Percentiles rank a stretch among this genome's conserved stretches.
Evolutionary conservation across 768 basidiomycete species (phyloP).

Genomic region (Crucibulum laeve): DNA sequence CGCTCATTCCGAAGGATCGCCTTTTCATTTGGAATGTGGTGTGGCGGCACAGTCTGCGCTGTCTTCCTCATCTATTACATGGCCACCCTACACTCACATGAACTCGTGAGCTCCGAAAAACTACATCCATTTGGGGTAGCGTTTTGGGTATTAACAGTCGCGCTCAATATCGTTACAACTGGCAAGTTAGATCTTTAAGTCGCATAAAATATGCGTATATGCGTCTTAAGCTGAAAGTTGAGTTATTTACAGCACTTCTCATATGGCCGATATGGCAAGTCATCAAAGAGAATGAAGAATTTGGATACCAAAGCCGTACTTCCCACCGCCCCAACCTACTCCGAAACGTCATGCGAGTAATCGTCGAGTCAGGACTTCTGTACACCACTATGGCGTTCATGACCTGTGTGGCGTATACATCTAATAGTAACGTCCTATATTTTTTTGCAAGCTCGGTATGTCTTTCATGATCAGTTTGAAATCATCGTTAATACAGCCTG

Average conservation of each 20-base stretch:
- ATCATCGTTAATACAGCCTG: background rate
- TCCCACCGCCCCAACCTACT: background rate
- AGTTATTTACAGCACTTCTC: slow-evolving; percentile 5
- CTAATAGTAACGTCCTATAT: slow-evolving; percentile 17
- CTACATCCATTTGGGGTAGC: slow-evolving; percentile 6
- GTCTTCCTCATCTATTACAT: slow-evolving; percentile 7
- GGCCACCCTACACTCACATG: slow-evolving; percentile 5
- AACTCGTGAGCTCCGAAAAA: slow-evolving; percentile 2
- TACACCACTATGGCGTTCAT: slow-evolving; percentile 16
- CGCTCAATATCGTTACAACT: slow-evolving; percentile 12
- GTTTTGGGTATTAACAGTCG: slow-evolving; percentile 11
- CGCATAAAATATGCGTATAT: background rate
- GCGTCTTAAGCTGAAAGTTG: too few species aligned
- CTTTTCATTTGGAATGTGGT: slow-evolving; percentile 13
- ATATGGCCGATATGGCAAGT: slow-evolving; percentile 8
- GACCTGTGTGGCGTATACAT: slow-evolving; percentile 13
- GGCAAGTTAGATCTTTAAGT: slow-evolving; percentile 6
- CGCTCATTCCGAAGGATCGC: slow-evolving; percentile 11
- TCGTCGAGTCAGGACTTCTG: slow-evolving; percentile 24
- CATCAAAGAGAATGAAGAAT: slow-evolving; percentile 1
- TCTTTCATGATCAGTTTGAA: background rate
- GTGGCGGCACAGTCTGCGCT: slow-evolving; percentile 7
- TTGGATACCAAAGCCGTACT: background rate
- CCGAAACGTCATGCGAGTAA: slow-evolving; percentile 16
- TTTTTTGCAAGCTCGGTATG: slow-evolving; percentile 16